Evolutionary conservation across 306 rosid species (phyloP), one percentile per base, ranked within the genome.

Genomic region (Vigna angularis): DNA sequence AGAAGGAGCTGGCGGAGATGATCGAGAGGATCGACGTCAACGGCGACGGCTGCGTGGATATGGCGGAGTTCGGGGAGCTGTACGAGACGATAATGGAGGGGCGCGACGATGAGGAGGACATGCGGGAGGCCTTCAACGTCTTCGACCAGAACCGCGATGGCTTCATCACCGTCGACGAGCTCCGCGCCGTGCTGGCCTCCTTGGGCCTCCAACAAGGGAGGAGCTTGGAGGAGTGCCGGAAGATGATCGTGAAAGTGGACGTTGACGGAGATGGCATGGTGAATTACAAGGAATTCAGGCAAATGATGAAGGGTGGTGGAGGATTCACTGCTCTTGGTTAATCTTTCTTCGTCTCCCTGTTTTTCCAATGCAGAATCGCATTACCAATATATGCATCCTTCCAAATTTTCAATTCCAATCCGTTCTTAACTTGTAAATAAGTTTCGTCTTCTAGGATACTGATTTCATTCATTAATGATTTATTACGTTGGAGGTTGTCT

Each of bases 61-160:
- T 89, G 0, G 87, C 83, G 0, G 97, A 94, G 70, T 94, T 94
- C 2, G 88, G 89, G 0, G 91, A 90, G 62, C 57, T 94, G 7
- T 90, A 94, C 59, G 87, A 80, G 1, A 87, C 91, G n/a, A 87
- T 94, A 7, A 89, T 90, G 90, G 90, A 73, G 30, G 91, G 83
- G 24, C 87, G 85, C 0, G 89, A 89, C 3, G 96, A 86, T 22
- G 97, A 90, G 24, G 96, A 85, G 30, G 97, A 91, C 77, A 90
- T 94, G 97, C 84, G 70, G 83, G 97, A 94, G 65, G 96, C 98
- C 0, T 94, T 94, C 81, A 89, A 90, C 8, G 96, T 91, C 1
- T 94, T 94, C 15, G 97, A 94, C 50, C 93, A 87, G 53, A 94
- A 94, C 4, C 94, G 96, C 0, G 98, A 94, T 0, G 98, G 98